Conservation (phyloP, 805 yeast species). For the Saturnispora diversa region DNA sequence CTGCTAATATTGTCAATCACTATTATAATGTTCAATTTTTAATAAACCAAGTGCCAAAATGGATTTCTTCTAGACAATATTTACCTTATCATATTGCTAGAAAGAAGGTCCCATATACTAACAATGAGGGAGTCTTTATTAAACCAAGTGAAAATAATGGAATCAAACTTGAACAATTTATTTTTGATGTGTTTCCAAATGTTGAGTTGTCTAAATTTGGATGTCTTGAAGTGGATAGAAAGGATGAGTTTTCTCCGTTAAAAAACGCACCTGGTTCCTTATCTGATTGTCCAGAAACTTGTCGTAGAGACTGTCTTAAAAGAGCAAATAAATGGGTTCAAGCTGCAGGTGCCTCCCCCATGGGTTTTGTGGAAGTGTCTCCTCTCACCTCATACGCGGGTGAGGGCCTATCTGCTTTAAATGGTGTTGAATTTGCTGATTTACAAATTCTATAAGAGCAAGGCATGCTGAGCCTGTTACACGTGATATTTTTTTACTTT, state of each 20-base stretch:
- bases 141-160: conserved; percentile 82
- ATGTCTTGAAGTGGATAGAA: conserved; percentile 81
- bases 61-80: conserved; percentile 57
- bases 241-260: conserved; percentile 84
- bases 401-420: conserved; percentile 54
- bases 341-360: conserved; percentile 57
- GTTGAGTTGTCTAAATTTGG: conserved; percentile 70
- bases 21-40: conserved; percentile 82
- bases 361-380: conserved; percentile 63
- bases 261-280: conserved; percentile 83
- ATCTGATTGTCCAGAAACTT: conserved; percentile 79
- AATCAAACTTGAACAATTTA: conserved; percentile 90
- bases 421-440: conserved; percentile 35
- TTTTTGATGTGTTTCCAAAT: conserved; percentile 88
- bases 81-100: conserved; percentile 94
- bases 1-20: conserved; percentile 96
- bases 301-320: conserved; percentile 53
- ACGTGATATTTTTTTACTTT: no score
- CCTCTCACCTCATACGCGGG: conserved; percentile 68
- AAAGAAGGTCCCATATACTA: conserved; percentile 64
- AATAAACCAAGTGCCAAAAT: conserved; percentile 46
- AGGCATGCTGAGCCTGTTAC: no score
- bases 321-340: conserved; percentile 70
- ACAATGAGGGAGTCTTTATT: conserved; percentile 37
- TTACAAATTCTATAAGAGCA: no score